Percentiles rank a stretch among this genome's conserved stretches.
Conservation (phyloP, 306 rosid species). For the Sicyos baderoa region DNA sequence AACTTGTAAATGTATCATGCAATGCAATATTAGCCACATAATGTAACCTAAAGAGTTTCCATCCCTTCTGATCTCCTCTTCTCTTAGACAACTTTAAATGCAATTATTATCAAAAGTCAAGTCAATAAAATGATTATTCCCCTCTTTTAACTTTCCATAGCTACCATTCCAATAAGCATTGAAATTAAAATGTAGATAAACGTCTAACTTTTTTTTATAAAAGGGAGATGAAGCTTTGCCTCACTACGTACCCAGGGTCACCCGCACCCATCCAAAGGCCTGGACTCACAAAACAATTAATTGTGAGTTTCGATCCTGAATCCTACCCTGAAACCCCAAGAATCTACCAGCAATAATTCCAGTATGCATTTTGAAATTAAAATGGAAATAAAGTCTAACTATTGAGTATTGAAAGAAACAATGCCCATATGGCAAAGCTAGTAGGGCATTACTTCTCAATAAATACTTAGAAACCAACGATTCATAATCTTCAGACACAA, state of each 20-base stretch:
- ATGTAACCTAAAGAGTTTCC: slow-evolving; percentile 2
- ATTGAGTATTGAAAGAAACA: neutral
- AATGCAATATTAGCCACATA: neutral
- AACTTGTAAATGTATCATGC: neutral
- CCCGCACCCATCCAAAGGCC: no score
- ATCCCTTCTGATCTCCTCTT: neutral
- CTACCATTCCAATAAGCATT: neutral
- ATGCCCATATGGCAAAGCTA: neutral
- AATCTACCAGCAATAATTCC: no score
- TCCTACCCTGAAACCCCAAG: no score
- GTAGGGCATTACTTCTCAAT: neutral
- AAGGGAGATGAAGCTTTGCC: no score
- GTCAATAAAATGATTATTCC: neutral
- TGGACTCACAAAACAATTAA: no score
- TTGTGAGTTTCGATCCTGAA: no score
- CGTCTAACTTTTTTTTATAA: neutral
- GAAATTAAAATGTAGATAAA: neutral
- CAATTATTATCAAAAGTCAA: neutral
- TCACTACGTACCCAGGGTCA: no score
- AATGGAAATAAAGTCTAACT: no score
- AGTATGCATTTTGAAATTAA: no score
- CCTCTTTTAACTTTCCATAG: slow-evolving; percentile 4
- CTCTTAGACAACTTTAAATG: neutral
- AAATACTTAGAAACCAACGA: neutral
- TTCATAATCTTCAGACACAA: neutral